Base-by-base conservation (phyloP, 306 rosid species). In the Gastrolobium villosum region DNA sequence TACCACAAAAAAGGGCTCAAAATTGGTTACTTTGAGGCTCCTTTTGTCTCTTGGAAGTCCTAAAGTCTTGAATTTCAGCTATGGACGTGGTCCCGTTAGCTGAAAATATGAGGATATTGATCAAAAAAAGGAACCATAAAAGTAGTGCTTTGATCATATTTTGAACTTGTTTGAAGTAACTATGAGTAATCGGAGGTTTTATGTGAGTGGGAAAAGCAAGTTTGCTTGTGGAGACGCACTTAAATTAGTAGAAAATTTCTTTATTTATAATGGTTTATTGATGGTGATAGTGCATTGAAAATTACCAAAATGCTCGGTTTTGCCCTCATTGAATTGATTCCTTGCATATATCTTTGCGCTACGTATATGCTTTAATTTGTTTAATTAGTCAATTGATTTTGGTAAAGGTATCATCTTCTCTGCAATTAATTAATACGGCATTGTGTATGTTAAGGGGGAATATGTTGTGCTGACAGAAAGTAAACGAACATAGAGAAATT, bases 1-100 rank as follows among this genome's bases (percentile, higher is more conserved):
- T n/a, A n/a, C n/a, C n/a, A n/a, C n/a, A 55, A 31, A 9, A 48
- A 66, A 39, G 43, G 48, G 45, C 10, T 13, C 4, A 34, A 10
- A 57, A 52, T 5, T 76, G 77, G 81, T 81, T 83, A 86, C 92
- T 37, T 65, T 77, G 70, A 5, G 64, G 80, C 14, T 76, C 84
- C 35, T 63, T 76, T 34, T 70, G 15, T 61, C 14, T 80, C 77
- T 68, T 57, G 66, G 36, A 53, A 77, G 65, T 65, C 54, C 53
- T 57, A 63, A 37, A 14, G 60, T 60, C 83, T 40, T 37, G 75
- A 39, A 56, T 2, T 71, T 75, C 34, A 45, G 75, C 15, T 13
- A 70, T 40, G 44, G 62, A 65, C 72, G 79, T 53, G 45, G 52
- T 63, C 50, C 64, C 85, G 43, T 78, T 71, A 56, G 81, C 72